Evolutionary conservation across 1,139 yeast genomes (phyloP).

Genomic region (Candida sanyaensis): DNA sequence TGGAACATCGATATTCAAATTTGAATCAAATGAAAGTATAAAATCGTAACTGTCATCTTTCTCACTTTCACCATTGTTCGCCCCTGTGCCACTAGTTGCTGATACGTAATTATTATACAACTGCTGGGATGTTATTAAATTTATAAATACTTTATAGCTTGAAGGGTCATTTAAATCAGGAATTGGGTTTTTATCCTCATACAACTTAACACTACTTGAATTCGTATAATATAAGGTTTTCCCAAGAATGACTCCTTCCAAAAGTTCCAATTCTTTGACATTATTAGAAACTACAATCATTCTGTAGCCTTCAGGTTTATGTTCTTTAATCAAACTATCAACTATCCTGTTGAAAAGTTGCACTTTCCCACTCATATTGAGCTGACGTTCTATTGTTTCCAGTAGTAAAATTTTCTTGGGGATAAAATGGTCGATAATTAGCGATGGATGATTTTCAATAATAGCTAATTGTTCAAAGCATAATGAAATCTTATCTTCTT

Average conservation of each 20-base stretch:
- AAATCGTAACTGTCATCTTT: constrained; percentile 32
- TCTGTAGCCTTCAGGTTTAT: constrained; percentile 20
- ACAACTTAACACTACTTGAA: constrained; percentile 60
- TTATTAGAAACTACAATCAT: constrained; percentile 60
- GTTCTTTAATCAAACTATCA: constrained; percentile 27
- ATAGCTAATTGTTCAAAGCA: constrained; percentile 52
- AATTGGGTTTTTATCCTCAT: constrained; percentile 35
- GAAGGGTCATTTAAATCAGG: constrained; percentile 5
- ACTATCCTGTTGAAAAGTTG: constrained; percentile 53
- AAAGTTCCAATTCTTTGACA: constrained; percentile 67
- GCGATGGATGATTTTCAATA: constrained; percentile 63
- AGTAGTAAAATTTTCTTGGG: constrained; percentile 65
- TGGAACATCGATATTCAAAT: constrained; percentile 45
- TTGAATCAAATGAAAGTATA: constrained; percentile 61
- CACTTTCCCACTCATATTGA: constrained; percentile 60
- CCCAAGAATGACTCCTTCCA: constrained; percentile 69
- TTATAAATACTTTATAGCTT: constrained; percentile 4
- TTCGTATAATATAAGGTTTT: constrained; percentile 58
- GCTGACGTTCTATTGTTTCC: constrained; percentile 61
- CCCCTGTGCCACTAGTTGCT: constrained; percentile 15
- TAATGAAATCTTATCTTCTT: constrained; percentile 21
- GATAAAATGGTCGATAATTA: constrained; percentile 72
- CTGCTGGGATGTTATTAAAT: constrained; percentile 41
- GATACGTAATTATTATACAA: constrained; percentile 40
- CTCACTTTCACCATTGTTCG: background rate